Percentiles rank a stretch among this genome's conserved stretches.
phyloP scores from a whole-genome alignment of 2,329 filamentous ascomycete species.

The Phaeosphaeriaceae sp. region DNA sequence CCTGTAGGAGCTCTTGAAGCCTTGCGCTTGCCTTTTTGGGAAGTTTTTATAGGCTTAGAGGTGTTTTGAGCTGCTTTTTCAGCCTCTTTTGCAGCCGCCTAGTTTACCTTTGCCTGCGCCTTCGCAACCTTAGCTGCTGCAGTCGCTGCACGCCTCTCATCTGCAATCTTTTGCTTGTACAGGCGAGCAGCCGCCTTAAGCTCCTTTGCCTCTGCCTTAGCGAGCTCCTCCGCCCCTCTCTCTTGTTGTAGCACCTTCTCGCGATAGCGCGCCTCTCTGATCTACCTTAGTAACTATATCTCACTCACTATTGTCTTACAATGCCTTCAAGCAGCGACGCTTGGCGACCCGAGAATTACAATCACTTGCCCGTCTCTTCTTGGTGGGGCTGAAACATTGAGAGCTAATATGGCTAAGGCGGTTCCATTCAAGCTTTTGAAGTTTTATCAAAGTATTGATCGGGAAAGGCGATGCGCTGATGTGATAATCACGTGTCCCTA shows the following conservation, averaged over 20 bases:
- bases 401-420: too few species aligned
- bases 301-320: too few species aligned
- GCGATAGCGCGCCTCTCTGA: background rate
- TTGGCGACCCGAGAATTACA: too few species aligned
- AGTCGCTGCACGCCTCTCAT: background rate
- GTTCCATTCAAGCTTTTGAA: too few species aligned
- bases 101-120: background rate
- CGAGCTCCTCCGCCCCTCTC: background rate
- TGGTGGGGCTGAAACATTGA: too few species aligned
- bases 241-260: background rate
- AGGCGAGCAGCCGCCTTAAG: background rate
- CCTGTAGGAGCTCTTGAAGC: background rate
- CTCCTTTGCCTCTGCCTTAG: background rate
- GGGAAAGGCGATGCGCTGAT: too few species aligned
- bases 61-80: background rate
- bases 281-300: background rate
- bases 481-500: too few species aligned
- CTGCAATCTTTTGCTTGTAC: background rate
- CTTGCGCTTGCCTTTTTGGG: background rate
- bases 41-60: background rate
- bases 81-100: background rate
- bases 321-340: too few species aligned
- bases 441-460: too few species aligned
- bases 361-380: too few species aligned
- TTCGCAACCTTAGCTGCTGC: background rate